These are phyloP conservation scores for Rutidosis leptorrhynchoides DNA, from an alignment of 129 eudicot genomes.

Conservation along the genomic window DNA sequence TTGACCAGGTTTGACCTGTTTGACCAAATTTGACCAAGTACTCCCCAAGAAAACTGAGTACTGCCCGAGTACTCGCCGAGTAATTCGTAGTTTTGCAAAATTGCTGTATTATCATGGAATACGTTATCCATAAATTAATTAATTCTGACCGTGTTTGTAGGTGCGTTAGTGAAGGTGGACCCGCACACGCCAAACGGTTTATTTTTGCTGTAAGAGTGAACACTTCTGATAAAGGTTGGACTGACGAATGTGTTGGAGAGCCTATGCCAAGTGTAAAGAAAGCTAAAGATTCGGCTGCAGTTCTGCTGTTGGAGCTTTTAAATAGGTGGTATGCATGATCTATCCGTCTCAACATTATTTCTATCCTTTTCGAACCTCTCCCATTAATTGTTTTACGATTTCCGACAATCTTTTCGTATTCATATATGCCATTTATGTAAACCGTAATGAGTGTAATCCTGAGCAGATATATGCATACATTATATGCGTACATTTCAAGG, in stretches of 20 bases:
- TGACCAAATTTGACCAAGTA: too few relatives aligned
- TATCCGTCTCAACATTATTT: conserved; percentile 3
- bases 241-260: conserved; percentile 94
- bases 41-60: too few relatives aligned
- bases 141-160: conserved; percentile 30
- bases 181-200: conserved; percentile 94
- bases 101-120: background rate
- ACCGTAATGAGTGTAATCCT: background rate
- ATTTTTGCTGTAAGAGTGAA: conserved; percentile 85
- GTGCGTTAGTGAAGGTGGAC: conserved; percentile 95
- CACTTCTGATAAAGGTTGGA: conserved; percentile 90
- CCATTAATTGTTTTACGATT: conserved; percentile 1
- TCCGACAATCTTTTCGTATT: background rate
- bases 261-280: conserved; percentile 99
- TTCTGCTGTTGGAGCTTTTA: conserved; percentile 80
- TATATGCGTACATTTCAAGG: background rate
- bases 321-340: conserved; percentile 62
- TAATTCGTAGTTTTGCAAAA: too few relatives aligned
- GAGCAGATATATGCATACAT: background rate
- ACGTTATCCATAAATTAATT: background rate
- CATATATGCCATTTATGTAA: background rate
- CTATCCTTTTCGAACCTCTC: background rate
- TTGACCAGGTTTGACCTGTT: too few relatives aligned
- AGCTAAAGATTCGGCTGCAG: conserved; percentile 99
- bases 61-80: too few relatives aligned